Evolutionary conservation across 1,284 basidiomycete species (phyloP).

Genomic region (Sanguinoderma infundibulare): DNA sequence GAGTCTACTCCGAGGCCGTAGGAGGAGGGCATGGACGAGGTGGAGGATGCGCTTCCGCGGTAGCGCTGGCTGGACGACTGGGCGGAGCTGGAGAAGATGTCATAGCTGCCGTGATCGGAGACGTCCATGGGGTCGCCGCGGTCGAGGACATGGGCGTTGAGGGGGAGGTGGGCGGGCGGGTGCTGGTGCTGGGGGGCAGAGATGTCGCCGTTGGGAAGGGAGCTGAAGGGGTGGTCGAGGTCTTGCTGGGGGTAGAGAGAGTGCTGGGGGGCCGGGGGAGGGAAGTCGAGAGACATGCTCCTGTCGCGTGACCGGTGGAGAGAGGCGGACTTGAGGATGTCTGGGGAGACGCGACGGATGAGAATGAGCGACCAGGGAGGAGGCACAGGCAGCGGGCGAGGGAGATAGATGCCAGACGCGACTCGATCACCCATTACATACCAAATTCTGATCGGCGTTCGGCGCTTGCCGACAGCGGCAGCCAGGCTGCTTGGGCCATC

Average conservation of each 20-base stretch:
- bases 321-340: conserved; percentile 50
- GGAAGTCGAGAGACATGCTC: conserved; percentile 65
- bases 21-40: conserved; percentile 59
- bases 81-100: conserved; percentile 58
- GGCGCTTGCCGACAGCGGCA: conserved; percentile 39
- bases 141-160: conserved; percentile 37
- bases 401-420: conserved; percentile 1
- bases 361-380: conserved; percentile 5
- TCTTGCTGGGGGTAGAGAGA: conserved; percentile 52
- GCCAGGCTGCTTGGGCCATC: conserved; percentile 43
- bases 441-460: conserved; percentile 60
- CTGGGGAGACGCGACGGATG: conserved; percentile 19
- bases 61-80: conserved; percentile 49
- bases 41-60: conserved; percentile 68
- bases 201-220: conserved; percentile 32
- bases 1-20: conserved; percentile 57
- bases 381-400: conserved; percentile 16
- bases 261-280: conserved; percentile 44
- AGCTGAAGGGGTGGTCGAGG: conserved; percentile 37
- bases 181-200: conserved; percentile 24
- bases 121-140: conserved; percentile 36
- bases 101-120: conserved; percentile 50
- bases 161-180: conserved; percentile 31
- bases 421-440: conserved; percentile 36
- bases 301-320: conserved; percentile 39